Evolutionary conservation across 2,329 filamentous ascomycete species (phyloP), one percentile per base, ranked within the genome.

Genomic region (Venturia aucupariae): DNA sequence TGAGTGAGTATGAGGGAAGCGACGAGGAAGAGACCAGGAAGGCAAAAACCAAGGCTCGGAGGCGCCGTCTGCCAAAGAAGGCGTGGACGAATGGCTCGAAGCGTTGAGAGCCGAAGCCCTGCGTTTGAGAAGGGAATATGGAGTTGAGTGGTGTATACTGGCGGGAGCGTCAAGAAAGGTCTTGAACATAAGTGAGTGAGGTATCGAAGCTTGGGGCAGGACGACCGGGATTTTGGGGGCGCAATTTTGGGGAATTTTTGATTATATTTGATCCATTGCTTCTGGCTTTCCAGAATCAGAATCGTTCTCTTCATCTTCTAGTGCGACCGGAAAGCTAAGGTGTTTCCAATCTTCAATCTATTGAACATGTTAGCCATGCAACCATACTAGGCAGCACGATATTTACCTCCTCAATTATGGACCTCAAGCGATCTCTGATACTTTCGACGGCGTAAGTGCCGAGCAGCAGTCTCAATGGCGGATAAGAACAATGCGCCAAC

Each of bases 361-460:
- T 5, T 22, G 8, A 8, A 8, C n/a, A 1, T 38, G 63, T 44
- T 54, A 59, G 24, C 32, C 22, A 38, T 30, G 15, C 15, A 41
- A 41, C 24, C 24, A 64, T 59, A n/a, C 41, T 13, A 6, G 3
- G 17, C n/a, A 42, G 24, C 24, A 48, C n/a, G 60, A n/a, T 13
- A 69, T 71, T 69, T 68, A 95, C 84, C 79, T 99, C 94, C 75
- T 97, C 94, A 15, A 92, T 97, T 48, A 97, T 90, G 67, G 89
- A 93, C 68, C 91, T 84, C 71, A 97, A 77, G 24, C 93, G 83
- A 77, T 99, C 94, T 19, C 94, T 82, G 61, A 97, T 95, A 74
- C 92, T 97, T 75, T 99, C 93, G 44, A 97, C 93, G 1, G 94
- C 93, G 77, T 96, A 97, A 68, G 87, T 95, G 0, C 94, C 94